These are phyloP conservation scores for Jaenimonas drosophilae DNA, from an alignment of 208 protist genomes.

Conservation along the genomic window DNA sequence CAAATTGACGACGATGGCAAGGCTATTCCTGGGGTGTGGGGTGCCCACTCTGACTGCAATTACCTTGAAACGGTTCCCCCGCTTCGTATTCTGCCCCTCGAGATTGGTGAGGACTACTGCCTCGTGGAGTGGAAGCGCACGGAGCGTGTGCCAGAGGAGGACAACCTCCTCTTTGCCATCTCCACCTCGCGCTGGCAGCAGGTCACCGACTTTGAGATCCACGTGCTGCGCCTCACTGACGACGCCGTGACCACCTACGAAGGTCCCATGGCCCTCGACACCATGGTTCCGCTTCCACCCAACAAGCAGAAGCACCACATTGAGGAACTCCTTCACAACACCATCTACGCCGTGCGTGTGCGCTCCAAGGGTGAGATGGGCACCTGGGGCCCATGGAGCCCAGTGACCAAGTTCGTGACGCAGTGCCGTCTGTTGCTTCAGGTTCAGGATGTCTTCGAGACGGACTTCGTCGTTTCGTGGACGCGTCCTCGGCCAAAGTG, in stretches of 20 bases:
- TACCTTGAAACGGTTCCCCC: constrained; percentile 66
- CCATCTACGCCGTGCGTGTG: constrained; percentile 78
- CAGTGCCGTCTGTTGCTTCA: constrained; percentile 63
- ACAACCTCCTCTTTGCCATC: neutral
- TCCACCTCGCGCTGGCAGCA: constrained; percentile 1
- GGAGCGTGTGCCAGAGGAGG: constrained; percentile 3
- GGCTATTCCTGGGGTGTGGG: constrained; percentile 44
- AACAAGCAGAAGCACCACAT: constrained; percentile 42
- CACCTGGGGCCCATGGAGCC: constrained; percentile 84
- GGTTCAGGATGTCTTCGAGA: constrained; percentile 73
- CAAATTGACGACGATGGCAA: constrained; percentile 39
- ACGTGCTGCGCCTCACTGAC: constrained; percentile 42
- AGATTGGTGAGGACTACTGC: constrained; percentile 90
- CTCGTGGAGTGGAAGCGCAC: constrained; percentile 69
- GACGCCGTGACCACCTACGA: constrained; percentile 35
- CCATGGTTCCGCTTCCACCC: constrained; percentile 30
- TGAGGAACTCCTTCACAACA: constrained; percentile 58
- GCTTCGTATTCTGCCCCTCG: constrained; percentile 54
- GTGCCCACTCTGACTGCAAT: constrained; percentile 33
- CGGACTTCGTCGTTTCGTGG: constrained; percentile 57
- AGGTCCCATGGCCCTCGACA: constrained; percentile 50
- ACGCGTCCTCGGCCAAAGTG: constrained; percentile 44
- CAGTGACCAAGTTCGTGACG: constrained; percentile 68
- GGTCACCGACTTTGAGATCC: constrained; percentile 61
- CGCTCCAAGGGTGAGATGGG: constrained; percentile 57